Conservation (phyloP, 2,329 filamentous ascomycete genomes). For the Clarireedia hainanense region DNA sequence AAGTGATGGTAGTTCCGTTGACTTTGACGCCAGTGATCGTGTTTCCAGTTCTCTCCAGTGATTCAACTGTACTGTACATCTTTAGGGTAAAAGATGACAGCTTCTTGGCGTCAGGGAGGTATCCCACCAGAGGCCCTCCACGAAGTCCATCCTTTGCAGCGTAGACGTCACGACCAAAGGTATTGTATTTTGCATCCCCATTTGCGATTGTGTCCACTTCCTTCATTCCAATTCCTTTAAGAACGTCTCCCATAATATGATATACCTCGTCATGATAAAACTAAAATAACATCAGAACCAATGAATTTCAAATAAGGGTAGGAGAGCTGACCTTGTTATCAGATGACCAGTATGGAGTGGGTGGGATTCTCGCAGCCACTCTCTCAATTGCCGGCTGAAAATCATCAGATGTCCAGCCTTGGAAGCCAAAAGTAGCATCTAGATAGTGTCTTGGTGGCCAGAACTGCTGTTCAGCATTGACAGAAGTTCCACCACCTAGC, state of each 20-base stretch:
- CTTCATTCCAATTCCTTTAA: background rate
- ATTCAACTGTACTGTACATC: background rate
- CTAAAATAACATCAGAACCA: background rate
- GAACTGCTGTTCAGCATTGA: slow-evolving; percentile 2
- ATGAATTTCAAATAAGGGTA: background rate
- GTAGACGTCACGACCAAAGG: slow-evolving; percentile 1
- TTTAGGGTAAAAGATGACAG: background rate
- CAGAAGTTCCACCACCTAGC: slow-evolving; percentile 2
- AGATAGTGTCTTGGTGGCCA: slow-evolving; percentile 1
- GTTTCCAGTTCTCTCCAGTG: background rate
- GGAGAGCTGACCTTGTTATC: background rate
- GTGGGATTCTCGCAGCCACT: background rate
- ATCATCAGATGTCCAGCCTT: background rate
- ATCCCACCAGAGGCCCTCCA: slow-evolving; percentile 1
- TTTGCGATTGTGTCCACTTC: background rate
- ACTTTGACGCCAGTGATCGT: background rate
- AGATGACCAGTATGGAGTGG: background rate
- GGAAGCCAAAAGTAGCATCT: background rate
- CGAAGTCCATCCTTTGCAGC: background rate
- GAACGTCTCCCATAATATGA: background rate
- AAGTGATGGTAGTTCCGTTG: background rate
- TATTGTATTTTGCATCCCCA: background rate
- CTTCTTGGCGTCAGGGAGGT: background rate
- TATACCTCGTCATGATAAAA: background rate
- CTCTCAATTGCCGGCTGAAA: background rate